A percentile compares a stretch with the other conserved stretches of the same genome.
phyloP scores from a whole-genome alignment of 2,329 filamentous ascomycete genomes.

The Blumeria graminis region DNA sequence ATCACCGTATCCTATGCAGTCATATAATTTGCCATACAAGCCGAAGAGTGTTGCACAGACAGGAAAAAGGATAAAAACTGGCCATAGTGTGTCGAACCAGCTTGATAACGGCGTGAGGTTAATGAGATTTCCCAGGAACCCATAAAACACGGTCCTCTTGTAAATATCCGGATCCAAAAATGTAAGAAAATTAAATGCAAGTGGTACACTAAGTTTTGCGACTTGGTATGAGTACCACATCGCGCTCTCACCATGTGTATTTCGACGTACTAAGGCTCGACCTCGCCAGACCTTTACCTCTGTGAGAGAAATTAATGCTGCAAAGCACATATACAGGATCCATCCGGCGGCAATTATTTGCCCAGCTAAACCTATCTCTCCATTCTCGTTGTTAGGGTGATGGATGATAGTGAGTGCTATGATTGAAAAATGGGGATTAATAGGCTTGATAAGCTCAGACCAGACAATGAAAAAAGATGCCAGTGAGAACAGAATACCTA shows the following conservation, averaged over 20 bases:
- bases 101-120: conserved; percentile 60
- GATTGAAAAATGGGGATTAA: conserved; percentile 51
- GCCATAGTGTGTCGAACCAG: conserved; percentile 75
- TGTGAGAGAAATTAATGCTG: conserved; percentile 65
- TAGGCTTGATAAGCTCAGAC: conserved; percentile 78
- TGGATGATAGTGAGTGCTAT: conserved; percentile 31
- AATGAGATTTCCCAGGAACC: conserved; percentile 63
- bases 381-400: conserved; percentile 41
- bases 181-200: conserved; percentile 91
- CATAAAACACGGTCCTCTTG: conserved; percentile 58
- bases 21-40: conserved; percentile 60
- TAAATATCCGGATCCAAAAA: conserved; percentile 56
- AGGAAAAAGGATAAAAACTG: conserved; percentile 65
- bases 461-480: conserved; percentile 72
- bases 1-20: conserved; percentile 49
- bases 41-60: conserved; percentile 73
- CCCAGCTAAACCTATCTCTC: conserved; percentile 62
- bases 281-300: conserved; percentile 97
- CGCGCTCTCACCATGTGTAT: conserved; percentile 79
- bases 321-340: conserved; percentile 91
- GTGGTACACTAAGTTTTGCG: conserved; percentile 72
- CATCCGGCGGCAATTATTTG: conserved; percentile 67
- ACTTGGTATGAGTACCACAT: conserved; percentile 93
- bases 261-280: conserved; percentile 65
- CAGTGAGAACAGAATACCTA: conserved; percentile 43